Evolutionary conservation across 345 rosid genomes (phyloP).

Genomic region (Eucalyptus victrix): DNA sequence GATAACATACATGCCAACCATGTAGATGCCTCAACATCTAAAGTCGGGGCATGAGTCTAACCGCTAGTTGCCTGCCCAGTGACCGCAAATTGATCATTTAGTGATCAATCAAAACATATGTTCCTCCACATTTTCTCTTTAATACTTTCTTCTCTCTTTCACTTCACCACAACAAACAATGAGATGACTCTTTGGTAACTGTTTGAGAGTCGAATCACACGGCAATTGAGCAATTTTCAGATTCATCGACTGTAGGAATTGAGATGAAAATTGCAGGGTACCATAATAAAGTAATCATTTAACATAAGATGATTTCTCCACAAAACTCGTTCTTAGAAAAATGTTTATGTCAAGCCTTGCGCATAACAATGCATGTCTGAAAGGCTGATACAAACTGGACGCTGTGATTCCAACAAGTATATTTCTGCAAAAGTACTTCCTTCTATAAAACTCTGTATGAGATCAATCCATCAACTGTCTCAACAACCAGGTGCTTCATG

Average conservation of each 20-base stretch:
- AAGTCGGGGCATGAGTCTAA: neutral
- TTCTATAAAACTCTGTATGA: constrained; percentile 31
- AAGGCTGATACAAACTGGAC: neutral
- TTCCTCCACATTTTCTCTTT: neutral
- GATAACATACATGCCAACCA: neutral
- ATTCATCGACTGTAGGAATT: neutral
- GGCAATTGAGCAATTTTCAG: neutral
- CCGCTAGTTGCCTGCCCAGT: neutral
- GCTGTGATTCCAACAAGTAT: fast-evolving
- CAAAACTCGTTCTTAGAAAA: neutral
- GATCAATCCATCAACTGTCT: constrained; percentile 42
- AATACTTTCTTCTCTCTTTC: neutral
- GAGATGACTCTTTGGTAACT: neutral
- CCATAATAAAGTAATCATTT: neutral
- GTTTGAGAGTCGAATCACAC: neutral
- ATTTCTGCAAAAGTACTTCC: neutral
- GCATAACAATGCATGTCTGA: neutral
- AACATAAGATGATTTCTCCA: neutral
- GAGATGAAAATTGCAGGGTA: neutral
- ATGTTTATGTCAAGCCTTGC: neutral
- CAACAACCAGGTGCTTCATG: constrained; percentile 51
- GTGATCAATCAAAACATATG: neutral
- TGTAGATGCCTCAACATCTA: neutral
- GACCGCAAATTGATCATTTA: neutral
- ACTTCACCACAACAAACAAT: neutral